Evolutionary conservation across 1,284 basidiomycete species (phyloP).

Genomic region (Boletus mariae): DNA sequence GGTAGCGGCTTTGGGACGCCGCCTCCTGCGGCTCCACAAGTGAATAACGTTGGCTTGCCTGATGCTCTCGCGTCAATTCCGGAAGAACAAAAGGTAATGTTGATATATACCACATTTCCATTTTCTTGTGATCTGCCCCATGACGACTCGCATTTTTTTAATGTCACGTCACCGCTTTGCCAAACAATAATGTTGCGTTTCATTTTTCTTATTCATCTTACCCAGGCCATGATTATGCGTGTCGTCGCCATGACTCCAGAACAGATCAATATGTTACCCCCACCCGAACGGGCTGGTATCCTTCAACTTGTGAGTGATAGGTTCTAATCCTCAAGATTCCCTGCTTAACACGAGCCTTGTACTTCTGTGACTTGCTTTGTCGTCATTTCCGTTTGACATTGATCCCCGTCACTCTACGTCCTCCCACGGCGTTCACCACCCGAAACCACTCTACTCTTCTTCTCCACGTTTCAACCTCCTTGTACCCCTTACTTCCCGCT

Average conservation of each 20-base stretch:
- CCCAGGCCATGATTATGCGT: constrained; percentile 61
- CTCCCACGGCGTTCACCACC: constrained; percentile 8
- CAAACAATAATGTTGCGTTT: background rate
- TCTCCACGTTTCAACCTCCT: constrained; percentile 12
- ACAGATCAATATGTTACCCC: constrained; percentile 59
- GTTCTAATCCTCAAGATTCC: constrained; percentile 31
- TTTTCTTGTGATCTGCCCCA: constrained; percentile 6
- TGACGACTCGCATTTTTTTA: background rate
- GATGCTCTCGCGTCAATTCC: constrained; percentile 57
- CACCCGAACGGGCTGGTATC: constrained; percentile 58
- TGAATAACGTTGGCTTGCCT: constrained; percentile 34
- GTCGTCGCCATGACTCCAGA: constrained; percentile 69
- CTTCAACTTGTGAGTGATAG: constrained; percentile 57
- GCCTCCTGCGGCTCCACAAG: constrained; percentile 16
- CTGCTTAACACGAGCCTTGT: constrained; percentile 8
- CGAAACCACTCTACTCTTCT: constrained; percentile 9
- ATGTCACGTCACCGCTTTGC: background rate
- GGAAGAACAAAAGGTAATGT: constrained; percentile 62
- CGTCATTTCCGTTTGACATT: constrained; percentile 28
- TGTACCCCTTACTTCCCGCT: constrained; percentile 5
- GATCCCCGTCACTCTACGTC: constrained; percentile 23
- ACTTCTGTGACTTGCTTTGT: constrained; percentile 6
- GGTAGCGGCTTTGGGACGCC: constrained; percentile 23
- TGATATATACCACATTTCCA: constrained; percentile 4
- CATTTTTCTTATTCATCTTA: constrained; percentile 12